phyloP scores from a whole-genome alignment of 805 yeast genomes.

The Wickerhamiella qilinensis region DNA sequence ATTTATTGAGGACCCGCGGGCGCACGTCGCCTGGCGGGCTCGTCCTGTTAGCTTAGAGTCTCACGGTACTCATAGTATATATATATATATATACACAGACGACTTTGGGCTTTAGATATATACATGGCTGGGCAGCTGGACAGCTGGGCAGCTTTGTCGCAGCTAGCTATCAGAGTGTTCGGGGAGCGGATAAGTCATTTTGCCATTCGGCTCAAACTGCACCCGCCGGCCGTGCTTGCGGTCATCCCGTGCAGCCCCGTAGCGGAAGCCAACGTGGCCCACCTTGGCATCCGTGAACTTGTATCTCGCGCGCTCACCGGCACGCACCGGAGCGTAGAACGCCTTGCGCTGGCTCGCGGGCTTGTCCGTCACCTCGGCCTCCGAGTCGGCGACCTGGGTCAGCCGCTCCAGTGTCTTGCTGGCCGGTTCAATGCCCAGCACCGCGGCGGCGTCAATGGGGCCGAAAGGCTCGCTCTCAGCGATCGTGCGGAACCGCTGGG shows the following conservation, averaged over 20 bases:
- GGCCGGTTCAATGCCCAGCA: conserved; percentile 79
- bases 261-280: conserved; percentile 79
- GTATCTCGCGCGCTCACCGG: conserved; percentile 58
- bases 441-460: conserved; percentile 83
- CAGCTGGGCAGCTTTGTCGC: too few relatives aligned
- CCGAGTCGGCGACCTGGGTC: conserved; percentile 21
- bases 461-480: conserved; percentile 95
- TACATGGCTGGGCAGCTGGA: too few relatives aligned
- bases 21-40: too few relatives aligned
- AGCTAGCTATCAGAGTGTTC: conserved; percentile 11
- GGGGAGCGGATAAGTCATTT: conserved; percentile 12
- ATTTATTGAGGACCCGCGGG: too few relatives aligned
- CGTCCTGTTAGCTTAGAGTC: too few relatives aligned
- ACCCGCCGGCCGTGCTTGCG: conserved; percentile 57
- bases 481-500: conserved; percentile 70
- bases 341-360: conserved; percentile 14
- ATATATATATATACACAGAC: too few relatives aligned
- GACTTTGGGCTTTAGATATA: too few relatives aligned
- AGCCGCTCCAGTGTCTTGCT: conserved; percentile 55
- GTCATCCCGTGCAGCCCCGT: conserved; percentile 83
- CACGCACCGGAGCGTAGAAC: conserved; percentile 39
- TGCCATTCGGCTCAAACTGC: conserved; percentile 15
- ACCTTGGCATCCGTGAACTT: conserved; percentile 63
- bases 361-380: conserved; percentile 5
- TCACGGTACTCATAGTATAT: too few relatives aligned